Conservation (phyloP, 2,329 filamentous ascomycete species). For the Ophiostoma piceae region DNA sequence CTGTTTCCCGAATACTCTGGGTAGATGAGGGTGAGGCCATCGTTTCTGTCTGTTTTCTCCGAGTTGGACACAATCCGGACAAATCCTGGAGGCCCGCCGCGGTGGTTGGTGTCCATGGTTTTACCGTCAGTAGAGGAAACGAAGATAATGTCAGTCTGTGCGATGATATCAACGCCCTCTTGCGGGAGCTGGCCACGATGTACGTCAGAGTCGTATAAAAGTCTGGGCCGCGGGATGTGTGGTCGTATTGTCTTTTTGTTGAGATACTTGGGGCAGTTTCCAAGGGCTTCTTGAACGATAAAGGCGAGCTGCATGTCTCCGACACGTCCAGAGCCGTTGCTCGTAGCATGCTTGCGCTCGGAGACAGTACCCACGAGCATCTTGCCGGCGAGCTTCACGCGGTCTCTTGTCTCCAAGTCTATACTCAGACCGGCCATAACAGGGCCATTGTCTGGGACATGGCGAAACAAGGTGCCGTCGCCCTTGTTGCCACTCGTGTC, state of each 20-base stretch:
- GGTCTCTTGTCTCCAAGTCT: conserved; percentile 61
- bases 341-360: conserved; percentile 26
- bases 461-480: conserved; percentile 38
- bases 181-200: conserved; percentile 41
- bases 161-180: conserved; percentile 55
- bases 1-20: conserved; percentile 83
- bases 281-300: conserved; percentile 65
- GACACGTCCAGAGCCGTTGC: conserved; percentile 30
- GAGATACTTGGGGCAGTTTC: conserved; percentile 84
- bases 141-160: conserved; percentile 69
- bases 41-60: conserved; percentile 26
- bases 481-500: conserved; percentile 19
- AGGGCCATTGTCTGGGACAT: conserved; percentile 38
- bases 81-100: conserved; percentile 71
- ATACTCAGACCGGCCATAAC: conserved; percentile 52
- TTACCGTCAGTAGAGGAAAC: conserved; percentile 60
- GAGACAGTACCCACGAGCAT: conserved; percentile 59
- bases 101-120: conserved; percentile 79
- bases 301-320: conserved; percentile 53
- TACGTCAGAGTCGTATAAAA: conserved; percentile 34
- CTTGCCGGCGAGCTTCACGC: conserved; percentile 68
- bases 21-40: conserved; percentile 54
- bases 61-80: conserved; percentile 59
- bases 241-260: conserved; percentile 64
- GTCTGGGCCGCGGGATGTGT: conserved; percentile 47